A percentile compares a stretch with the other conserved stretches of the same genome.
These are phyloP conservation scores for Cercospora citrullina DNA, from an alignment of 2,329 filamentous ascomycete species.

Conservation along the genomic window DNA sequence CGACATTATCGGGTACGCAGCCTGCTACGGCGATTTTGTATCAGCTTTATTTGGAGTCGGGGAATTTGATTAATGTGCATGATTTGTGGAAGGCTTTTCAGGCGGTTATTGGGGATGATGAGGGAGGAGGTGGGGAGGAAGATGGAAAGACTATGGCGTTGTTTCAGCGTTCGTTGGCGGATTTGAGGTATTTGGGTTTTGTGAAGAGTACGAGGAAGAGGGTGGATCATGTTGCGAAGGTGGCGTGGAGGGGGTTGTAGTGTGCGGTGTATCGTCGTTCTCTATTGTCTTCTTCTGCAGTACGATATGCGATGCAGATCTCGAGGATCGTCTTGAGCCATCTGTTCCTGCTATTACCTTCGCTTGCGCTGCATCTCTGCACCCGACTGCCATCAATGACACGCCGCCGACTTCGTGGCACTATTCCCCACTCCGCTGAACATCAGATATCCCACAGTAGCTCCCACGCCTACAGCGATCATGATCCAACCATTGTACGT, in stretches of 20 bases:
- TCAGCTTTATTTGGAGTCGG: conserved; percentile 75
- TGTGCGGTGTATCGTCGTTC: neutral
- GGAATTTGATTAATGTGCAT: conserved; percentile 72
- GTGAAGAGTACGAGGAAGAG: conserved; percentile 89
- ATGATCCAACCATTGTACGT: conserved; percentile 99
- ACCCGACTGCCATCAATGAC: conserved; percentile 63
- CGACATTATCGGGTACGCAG: conserved; percentile 58
- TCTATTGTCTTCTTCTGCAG: neutral
- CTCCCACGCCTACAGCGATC: conserved; percentile 83
- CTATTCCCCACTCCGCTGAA: conserved; percentile 66
- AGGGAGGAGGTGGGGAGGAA: conserved; percentile 2
- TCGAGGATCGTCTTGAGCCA: too few relatives aligned
- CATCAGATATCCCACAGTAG: conserved; percentile 80
- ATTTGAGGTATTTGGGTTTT: conserved; percentile 81
- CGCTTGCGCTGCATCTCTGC: neutral
- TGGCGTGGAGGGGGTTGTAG: conserved; percentile 73
- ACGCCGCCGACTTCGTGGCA: conserved; percentile 82
- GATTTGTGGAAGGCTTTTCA: conserved; percentile 79
- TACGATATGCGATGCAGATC: too few relatives aligned
- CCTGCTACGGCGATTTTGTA: conserved; percentile 74
- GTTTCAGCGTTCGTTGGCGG: conserved; percentile 84
- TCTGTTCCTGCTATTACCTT: neutral
- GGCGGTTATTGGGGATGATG: conserved; percentile 56
- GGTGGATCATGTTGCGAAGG: conserved; percentile 85
- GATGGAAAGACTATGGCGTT: conserved; percentile 53